Evolutionary conservation across 371 early-diverging fungal species (phyloP), one percentile per base, ranked within the genome.

Genomic region (Modicella reniformis): DNA sequence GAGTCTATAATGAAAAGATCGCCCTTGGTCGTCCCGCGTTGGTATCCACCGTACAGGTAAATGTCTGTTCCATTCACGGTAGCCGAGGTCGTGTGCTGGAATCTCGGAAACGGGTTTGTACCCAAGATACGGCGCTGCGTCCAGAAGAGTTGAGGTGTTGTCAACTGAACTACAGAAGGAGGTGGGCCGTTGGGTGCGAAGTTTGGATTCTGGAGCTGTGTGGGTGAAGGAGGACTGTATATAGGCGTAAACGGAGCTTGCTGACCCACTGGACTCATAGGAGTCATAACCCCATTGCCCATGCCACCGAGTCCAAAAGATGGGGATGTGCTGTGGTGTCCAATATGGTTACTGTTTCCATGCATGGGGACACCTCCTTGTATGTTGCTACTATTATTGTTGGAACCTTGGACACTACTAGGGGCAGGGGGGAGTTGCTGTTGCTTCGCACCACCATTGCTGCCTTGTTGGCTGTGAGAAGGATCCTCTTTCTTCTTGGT

Each of bases 1-100:
- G 89, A 83, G 65, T 91, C 90, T 63, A 91, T 83, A 25, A 83
- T 66, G 65, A 88, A 86, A 19, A 90, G 60, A 19, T 91, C 90
- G 29, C 87, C 85, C 48, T 85, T 87, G 26, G 80, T 72, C 3
- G 75, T 75, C 4, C 85, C 80, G 21, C 74, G 75, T 50, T 84
- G 84, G 49, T 80, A 61, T 28, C 91, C 91, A 49, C 91, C 91
- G 80, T 82, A 87, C 52, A 90, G 37, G 40, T 83, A 81, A 12
- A 91, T 80, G 32, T 84, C 75, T 5, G 81, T 77, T 21, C 88
- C 88, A 12, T 85, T 73, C 15, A 84, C 74, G 6, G 82, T 63
- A 3, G 79, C 74, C 23, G 84, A 81, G 13, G 86, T 81, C 29
- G 88, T 83, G 75, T 91, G 91, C 5, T 89, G 89, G 21, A 83